Evolutionary conservation across 2,329 filamentous ascomycete genomes (phyloP), one percentile per base, ranked within the genome.

Genomic region (Trichoderma hamatum): DNA sequence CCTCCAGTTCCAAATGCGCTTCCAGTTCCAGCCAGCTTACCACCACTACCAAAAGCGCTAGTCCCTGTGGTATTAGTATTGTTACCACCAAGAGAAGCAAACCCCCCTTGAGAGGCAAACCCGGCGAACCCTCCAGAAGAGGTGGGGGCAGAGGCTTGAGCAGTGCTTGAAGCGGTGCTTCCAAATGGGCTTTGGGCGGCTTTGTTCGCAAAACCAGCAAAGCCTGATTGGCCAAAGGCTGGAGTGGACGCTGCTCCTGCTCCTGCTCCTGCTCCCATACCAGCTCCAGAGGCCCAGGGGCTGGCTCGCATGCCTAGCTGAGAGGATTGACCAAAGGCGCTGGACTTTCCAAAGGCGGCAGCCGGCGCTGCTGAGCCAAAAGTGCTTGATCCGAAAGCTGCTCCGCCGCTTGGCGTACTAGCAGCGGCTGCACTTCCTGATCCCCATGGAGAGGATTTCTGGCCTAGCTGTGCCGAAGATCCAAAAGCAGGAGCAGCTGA

Each of bases 221-320:
- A 86, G 16, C 83, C 81, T 9, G 84, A 77, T 74, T 89, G 86
- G 1, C 87, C 87, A 76, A 90, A 89, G 1, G 84, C 79, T 21
- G 85, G 80, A 6, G 28, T 34, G n/a, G 69, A 19, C 9, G 39
- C 66, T 26, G 62, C 24, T 65, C 16, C 51, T 11, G 62, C 34
- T 24, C 65, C 65, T 30, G 76, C 62, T n/a, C 26, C 64, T 19
- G 55, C 24, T 43, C 32, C 56, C 21, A 32, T 10, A 4, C 54
- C 28, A 9, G 72, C 69, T 4, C 75, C 71, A 16, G 77, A 74
- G 4, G 81, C 82, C 88, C 88, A 90, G 13, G 85, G 86, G 5
- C 88, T 89, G 2, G 80, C 72, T 70, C 83, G 84, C 56, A 80
- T 72, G 2, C 85, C 85, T 32, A 84, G 73, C 14, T 81, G 80